Base-by-base conservation (phyloP, 1,139 yeast species). In the Hyphopichia fennica region DNA sequence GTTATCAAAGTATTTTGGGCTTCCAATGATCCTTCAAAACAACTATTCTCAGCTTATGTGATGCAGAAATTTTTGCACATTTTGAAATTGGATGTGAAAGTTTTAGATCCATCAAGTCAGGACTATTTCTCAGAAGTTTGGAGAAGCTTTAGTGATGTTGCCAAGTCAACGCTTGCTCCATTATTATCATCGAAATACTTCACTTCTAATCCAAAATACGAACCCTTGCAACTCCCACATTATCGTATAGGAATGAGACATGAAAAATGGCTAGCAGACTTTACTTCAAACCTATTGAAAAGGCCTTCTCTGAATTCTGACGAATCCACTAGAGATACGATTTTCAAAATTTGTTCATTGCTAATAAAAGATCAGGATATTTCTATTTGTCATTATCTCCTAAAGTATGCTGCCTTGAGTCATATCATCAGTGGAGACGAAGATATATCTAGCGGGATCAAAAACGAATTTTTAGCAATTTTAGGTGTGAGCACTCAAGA, bases 1-100 rank as follows among this genome's bases (percentile, higher is more conserved):
- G 70, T 95, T 15, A 84, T 91, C 9, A 87, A 87, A 35, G 80
- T 89, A 2, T 91, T 90, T 59, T 84, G 95, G 81, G 90, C 96
- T 1, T 85, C 97, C 1, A 87, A 85, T 37, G 90, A 90, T 56
- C 96, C 99, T 0, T 79, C 81, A 20, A 81, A 83, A 40, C 99
- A 95, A 58, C 72, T 87, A 47, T 87, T 85, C 56, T 75, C 91
- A 29, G 96, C 97, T 0, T 87, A 79, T 62, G 88, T 95, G 0
- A 88, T 95, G 78, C 99, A 95, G 58, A 95, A 88, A 50, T 83
- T 86, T 39, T 63, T 93, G 41, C 81, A 81, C 46, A 77, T 83
- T 11, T 75, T 93, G 58, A 81, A 79, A 1, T 63, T 87, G 28
- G 77, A 71, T 39, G 57, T 64, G 4, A 61, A 67, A 45, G 69